Evolutionary conservation across 441 rosid genomes (phyloP).

Genomic region (Gossypium gossypioides): DNA sequence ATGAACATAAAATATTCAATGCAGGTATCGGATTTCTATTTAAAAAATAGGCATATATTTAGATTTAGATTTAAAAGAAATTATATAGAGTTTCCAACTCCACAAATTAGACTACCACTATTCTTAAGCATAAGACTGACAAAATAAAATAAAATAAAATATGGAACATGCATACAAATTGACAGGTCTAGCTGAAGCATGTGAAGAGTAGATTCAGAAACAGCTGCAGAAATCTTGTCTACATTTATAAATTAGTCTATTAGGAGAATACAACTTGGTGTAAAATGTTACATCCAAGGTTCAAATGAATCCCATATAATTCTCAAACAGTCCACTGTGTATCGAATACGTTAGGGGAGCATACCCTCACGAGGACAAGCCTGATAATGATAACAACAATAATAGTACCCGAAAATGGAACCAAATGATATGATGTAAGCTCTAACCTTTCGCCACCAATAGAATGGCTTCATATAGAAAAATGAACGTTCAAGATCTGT

Average conservation of each 20-base stretch:
- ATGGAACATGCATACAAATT: neutral
- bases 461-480: neutral
- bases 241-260: neutral
- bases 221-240: neutral
- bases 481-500: neutral
- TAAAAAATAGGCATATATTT: no score
- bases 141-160: neutral
- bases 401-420: neutral
- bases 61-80: neutral
- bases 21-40: neutral
- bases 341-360: neutral
- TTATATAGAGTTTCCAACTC: neutral
- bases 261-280: neutral
- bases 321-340: neutral
- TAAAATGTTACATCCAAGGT: conserved; percentile 7
- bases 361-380: neutral
- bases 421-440: neutral
- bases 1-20: neutral
- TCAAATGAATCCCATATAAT: neutral
- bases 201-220: neutral
- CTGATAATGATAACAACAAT: neutral
- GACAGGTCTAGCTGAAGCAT: neutral
- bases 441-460: neutral
- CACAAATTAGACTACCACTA: neutral
- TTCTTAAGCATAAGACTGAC: neutral